These are phyloP conservation scores for Aspergillus quadricinctus DNA, from an alignment of 2,329 filamentous ascomycete species.

Conservation along the genomic window DNA sequence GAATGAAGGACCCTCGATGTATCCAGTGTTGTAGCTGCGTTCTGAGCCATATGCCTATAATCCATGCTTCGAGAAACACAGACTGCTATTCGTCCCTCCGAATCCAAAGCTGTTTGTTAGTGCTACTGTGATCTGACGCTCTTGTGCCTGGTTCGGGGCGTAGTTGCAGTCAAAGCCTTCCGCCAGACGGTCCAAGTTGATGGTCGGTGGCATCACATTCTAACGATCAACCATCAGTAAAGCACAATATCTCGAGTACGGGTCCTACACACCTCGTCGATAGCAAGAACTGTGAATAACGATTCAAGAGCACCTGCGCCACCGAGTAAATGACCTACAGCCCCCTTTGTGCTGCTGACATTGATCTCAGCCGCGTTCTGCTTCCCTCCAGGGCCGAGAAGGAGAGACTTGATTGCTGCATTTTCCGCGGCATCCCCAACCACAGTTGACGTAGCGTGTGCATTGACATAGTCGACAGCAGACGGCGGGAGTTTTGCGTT, in stretches of 20 bases:
- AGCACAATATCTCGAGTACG: background rate
- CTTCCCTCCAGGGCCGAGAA: slow-evolving; percentile 69
- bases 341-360: slow-evolving; percentile 90
- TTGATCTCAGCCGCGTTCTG: slow-evolving; percentile 61
- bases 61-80: slow-evolving; percentile 60
- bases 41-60: background rate
- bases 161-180: slow-evolving; percentile 77
- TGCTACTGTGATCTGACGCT: slow-evolving; percentile 66
- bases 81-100: slow-evolving; percentile 87
- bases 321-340: slow-evolving; percentile 84
- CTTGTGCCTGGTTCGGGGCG: slow-evolving; percentile 67
- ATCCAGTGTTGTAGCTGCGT: background rate
- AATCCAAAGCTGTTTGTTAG: slow-evolving; percentile 97
- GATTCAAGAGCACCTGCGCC: slow-evolving; percentile 89
- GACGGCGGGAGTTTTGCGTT: slow-evolving; percentile 65
- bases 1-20: background rate
- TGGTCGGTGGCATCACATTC: slow-evolving; percentile 77
- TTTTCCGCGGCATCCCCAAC: slow-evolving; percentile 89
- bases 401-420: slow-evolving; percentile 69
- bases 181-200: slow-evolving; percentile 69
- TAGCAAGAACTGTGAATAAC: slow-evolving; percentile 74
- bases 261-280: slow-evolving; percentile 62
- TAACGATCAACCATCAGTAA: slow-evolving; percentile 33
- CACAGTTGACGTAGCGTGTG: slow-evolving; percentile 83
- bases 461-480: slow-evolving; percentile 86